Percentiles rank a stretch among this genome's conserved stretches.
phyloP scores from a whole-genome alignment of 768 basidiomycete genomes.

The Tubosaeta brunneosetosa region DNA sequence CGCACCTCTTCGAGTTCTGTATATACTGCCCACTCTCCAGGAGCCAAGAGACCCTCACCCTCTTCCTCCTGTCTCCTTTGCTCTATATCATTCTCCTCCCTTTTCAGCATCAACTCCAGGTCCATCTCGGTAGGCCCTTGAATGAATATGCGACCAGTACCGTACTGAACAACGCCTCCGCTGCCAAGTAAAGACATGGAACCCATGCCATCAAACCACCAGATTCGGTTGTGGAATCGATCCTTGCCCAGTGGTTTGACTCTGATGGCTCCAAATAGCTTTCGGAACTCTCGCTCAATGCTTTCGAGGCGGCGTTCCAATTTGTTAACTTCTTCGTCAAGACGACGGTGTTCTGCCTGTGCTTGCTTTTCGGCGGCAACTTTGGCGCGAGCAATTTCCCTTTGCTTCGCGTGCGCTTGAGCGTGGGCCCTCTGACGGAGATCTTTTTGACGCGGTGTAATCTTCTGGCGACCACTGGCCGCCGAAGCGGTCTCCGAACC shows the following conservation, averaged over 20 bases:
- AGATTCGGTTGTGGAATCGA: slow-evolving; percentile 90
- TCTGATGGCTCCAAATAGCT: slow-evolving; percentile 77
- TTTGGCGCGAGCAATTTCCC: slow-evolving; percentile 74
- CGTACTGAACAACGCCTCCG: slow-evolving; percentile 77
- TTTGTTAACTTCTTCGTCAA: slow-evolving; percentile 86
- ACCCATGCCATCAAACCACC: slow-evolving; percentile 99
- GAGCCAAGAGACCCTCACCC: slow-evolving; percentile 66
- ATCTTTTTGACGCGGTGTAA: slow-evolving; percentile 47
- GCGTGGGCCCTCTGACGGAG: slow-evolving; percentile 52
- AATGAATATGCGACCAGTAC: slow-evolving; percentile 85
- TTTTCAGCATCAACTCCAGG: slow-evolving; percentile 58
- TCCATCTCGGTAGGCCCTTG: slow-evolving; percentile 90
- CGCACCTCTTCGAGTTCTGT: slow-evolving; percentile 81
- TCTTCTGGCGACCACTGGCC: slow-evolving; percentile 37
- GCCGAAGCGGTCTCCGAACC: slow-evolving; percentile 57
- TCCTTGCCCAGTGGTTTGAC: slow-evolving; percentile 88
- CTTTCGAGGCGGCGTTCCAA: slow-evolving; percentile 75
- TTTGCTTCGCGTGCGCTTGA: slow-evolving; percentile 65
- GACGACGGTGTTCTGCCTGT: slow-evolving; percentile 72
- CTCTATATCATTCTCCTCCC: slow-evolving; percentile 50
- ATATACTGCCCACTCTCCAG: slow-evolving; percentile 90
- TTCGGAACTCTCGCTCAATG: slow-evolving; percentile 92
- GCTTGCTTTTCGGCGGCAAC: slow-evolving; percentile 78
- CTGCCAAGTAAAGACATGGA: slow-evolving; percentile 73
- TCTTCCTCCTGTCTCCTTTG: slow-evolving; percentile 71